Base-by-base conservation (phyloP, 345 rosid genomes). In the Balakata baccata region DNA sequence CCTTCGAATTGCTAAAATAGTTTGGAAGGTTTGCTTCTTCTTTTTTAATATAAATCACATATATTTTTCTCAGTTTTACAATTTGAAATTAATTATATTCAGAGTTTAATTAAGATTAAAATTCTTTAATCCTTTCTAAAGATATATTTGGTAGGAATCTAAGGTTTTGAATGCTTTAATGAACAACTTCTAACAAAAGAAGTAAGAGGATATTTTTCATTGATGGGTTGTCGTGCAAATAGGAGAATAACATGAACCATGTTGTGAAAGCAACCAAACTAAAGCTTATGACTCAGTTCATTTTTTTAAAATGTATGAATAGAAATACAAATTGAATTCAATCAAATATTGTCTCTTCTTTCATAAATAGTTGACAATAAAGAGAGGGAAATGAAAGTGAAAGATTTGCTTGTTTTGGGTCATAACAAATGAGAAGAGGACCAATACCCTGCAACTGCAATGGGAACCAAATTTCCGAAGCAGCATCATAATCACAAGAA, bases 381-480 rank as follows among this genome's bases (percentile, higher is more conserved):
- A 52, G 0, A 6, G 16, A 52, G 38, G n/a, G 23, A 38, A 41
- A 22, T 6, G 23, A 25, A 25, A 5, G 20, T 20, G 11, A 58
- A 54, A 22, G 8, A 50, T 7, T 37, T 53, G 53, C 20, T 41
- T 12, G 45, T 25, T 63, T 39, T 64, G 43, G 38, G 50, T 37
- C 20, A 52, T 38, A 43, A 50, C 23, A 43, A 73, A 22, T 54
- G 64, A 65, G 22, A 74, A 9, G 70, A 53, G 39, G 62, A 23
- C 18, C 25, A 41, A 52, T 20, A 38, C 51, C 75, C 69, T 37
- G 69, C 68, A 51, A 63, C 3, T 73, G 56, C 60, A 38, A 17
- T 22, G 45, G n/a, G 49, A n/a, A 43, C 66, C 66, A 43, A 7
- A 43, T 70, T 72, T 63, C 68, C 59, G 22, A 53, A 22, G 52